phyloP scores from a whole-genome alignment of 495 filamentous ascomycete genomes.

The Saxispiralis lemnorum region DNA sequence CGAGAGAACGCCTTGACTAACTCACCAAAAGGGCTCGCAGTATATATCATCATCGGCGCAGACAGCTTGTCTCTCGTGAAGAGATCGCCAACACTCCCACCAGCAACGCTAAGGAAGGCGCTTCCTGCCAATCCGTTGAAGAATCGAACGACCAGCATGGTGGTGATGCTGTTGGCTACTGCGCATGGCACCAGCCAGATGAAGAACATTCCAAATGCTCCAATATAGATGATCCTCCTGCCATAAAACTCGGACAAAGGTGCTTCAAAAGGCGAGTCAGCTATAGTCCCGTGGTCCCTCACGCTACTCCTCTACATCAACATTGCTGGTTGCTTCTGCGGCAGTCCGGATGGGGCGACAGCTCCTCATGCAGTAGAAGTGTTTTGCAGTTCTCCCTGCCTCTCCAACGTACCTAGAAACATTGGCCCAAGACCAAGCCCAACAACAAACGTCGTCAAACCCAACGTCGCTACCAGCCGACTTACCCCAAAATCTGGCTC shows the following conservation, averaged over 20 bases:
- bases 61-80: constrained; percentile 60
- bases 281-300: too few relatives aligned
- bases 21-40: constrained; percentile 37
- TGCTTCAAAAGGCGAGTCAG: constrained; percentile 14
- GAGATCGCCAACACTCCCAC: constrained; percentile 81
- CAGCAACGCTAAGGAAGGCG: constrained; percentile 78
- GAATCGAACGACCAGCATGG: constrained; percentile 70
- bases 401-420: constrained; percentile 28
- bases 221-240: constrained; percentile 65
- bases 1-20: too few relatives aligned
- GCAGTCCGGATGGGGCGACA: too few relatives aligned
- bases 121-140: constrained; percentile 66
- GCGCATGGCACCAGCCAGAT: constrained; percentile 82
- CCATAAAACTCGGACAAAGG: constrained; percentile 76
- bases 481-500: constrained; percentile 55
- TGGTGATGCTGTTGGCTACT: constrained; percentile 64
- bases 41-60: constrained; percentile 56
- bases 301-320: too few relatives aligned
- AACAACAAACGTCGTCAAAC: constrained; percentile 39
- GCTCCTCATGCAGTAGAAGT: too few relatives aligned
- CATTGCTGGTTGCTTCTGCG: too few relatives aligned
- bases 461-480: constrained; percentile 55
- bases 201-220: constrained; percentile 58
- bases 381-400: too few relatives aligned
- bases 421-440: constrained; percentile 49